Evolutionary conservation across 2,329 filamentous ascomycete genomes (phyloP), one percentile per base, ranked within the genome.

Genomic region (Myriosclerotinia curreyana): DNA sequence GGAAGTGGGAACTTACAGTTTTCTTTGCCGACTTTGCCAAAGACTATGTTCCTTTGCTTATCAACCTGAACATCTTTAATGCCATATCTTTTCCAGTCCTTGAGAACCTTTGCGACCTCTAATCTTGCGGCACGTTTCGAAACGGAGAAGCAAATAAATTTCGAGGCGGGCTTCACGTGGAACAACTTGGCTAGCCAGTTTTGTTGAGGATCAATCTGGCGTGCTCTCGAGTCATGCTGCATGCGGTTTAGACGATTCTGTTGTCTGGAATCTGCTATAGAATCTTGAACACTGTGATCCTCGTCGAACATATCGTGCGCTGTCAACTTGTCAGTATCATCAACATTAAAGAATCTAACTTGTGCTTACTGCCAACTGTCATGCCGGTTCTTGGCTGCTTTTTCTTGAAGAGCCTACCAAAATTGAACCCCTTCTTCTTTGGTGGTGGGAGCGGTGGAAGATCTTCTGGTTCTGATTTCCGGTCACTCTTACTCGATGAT

Each of bases 181-280:
- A 98, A 91, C 53, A 98, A 85, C 20, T 91, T 89, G 38, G 91
- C 89, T 61, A 98, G 84, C 93, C 94, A 97, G 70, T 89, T 96
- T 72, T 92, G 87, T 73, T 86, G 88, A 38, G 86, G 83, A 67
- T 86, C 86, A 71, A 84, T 89, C 76, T 82, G 74, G 67, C 77
- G 78, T 68, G 72, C 52, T 46, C 12, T 12, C 36, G 48, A 25
- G 2, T 22, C 38, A 8, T 53, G 48, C 31, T 64, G 22, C 31
- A 40, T 22, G n/a, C 48, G 48, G 6, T 34, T 64, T 15, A 31
- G 40, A 4, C 49, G 69, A 69, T 51, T 67, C 54, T 70, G 71
- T 59, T 63, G 66, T 42, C 46, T 68, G 3, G 63, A 53, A 22
- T 72, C 69, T 22, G 60, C 53, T 34, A 72, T 65, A 11, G 70